Conservation (phyloP, 2,329 filamentous ascomycete genomes). For the Pseudopyrenochaeta lycopersici region DNA sequence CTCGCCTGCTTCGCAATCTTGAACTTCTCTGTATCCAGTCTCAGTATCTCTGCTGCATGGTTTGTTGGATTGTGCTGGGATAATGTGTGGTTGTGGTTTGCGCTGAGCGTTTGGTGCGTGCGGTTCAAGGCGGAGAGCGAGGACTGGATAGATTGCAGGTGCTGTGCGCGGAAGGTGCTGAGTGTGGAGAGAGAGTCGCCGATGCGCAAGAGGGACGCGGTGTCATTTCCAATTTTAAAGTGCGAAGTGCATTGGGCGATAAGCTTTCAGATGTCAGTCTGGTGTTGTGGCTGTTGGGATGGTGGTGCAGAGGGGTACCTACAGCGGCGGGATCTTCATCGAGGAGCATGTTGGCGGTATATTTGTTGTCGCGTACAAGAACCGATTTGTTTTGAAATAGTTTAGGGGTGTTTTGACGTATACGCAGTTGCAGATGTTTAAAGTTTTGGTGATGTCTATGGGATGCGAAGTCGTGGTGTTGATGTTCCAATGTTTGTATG, state of each 20-base stretch:
- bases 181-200: conserved; percentile 83
- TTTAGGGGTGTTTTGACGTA: background rate
- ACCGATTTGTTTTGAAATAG: background rate
- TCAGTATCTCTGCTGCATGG: conserved; percentile 84
- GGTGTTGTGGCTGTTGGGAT: conserved; percentile 5
- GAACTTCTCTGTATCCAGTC: conserved; percentile 93
- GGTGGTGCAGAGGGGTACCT: conserved; percentile 46
- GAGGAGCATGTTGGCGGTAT: conserved; percentile 77
- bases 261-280: conserved; percentile 64
- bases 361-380: conserved; percentile 8
- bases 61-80: conserved; percentile 77
- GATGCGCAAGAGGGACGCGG: conserved; percentile 82
- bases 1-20: conserved; percentile 89
- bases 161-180: conserved; percentile 82
- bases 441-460: conserved; percentile 15
- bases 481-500: conserved; percentile 40
- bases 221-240: conserved; percentile 94
- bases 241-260: conserved; percentile 91
- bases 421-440: conserved; percentile 1
- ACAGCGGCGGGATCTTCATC: conserved; percentile 91
- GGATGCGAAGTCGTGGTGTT: conserved; percentile 34
- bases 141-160: conserved; percentile 59
- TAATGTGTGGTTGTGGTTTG: conserved; percentile 80
- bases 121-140: conserved; percentile 70
- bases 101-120: conserved; percentile 75